Percentiles rank a stretch among this genome's conserved stretches.
phyloP scores from a whole-genome alignment of 2,329 filamentous ascomycete species.

The Endoconidiophora laricicola region DNA sequence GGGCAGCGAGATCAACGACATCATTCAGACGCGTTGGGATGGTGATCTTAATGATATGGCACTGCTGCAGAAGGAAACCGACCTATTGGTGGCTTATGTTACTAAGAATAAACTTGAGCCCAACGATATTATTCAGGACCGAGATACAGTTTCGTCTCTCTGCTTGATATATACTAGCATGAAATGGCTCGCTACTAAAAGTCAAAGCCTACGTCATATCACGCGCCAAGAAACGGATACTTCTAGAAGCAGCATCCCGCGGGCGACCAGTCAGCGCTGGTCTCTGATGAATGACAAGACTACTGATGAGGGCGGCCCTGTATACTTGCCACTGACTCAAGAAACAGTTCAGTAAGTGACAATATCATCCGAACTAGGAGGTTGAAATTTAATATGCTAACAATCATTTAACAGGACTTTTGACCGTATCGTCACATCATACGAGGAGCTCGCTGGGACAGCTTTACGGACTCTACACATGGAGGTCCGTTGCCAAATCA shows the following conservation, averaged over 20 bases:
- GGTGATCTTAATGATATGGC: conserved; percentile 24
- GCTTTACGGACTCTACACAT: conserved; percentile 76
- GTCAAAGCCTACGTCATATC: conserved; percentile 66
- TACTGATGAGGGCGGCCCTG: conserved; percentile 45
- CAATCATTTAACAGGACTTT: conserved; percentile 42
- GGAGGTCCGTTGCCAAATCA: conserved; percentile 71
- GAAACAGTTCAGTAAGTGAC: conserved; percentile 60
- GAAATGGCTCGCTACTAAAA: conserved; percentile 87
- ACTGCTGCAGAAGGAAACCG: conserved; percentile 47
- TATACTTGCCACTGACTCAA: conserved; percentile 74
- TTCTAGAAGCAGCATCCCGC: conserved; percentile 35
- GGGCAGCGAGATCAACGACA: conserved; percentile 54
- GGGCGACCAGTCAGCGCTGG: conserved; percentile 58
- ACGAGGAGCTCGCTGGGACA: conserved; percentile 61
- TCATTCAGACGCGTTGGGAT: conserved; percentile 50
- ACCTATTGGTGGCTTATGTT: conserved; percentile 37
- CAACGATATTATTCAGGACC: conserved; percentile 76
- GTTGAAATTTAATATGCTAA: conserved; percentile 15
- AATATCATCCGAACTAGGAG: not conserved
- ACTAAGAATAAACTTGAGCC: conserved; percentile 49
- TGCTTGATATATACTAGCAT: conserved; percentile 92
- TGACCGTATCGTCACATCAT: conserved; percentile 70
- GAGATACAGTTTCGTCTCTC: conserved; percentile 68
- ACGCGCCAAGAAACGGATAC: conserved; percentile 56
- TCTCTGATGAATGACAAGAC: conserved; percentile 53